Conservation (phyloP, 2,329 filamentous ascomycete genomes). For the Fusarium sp. region DNA sequence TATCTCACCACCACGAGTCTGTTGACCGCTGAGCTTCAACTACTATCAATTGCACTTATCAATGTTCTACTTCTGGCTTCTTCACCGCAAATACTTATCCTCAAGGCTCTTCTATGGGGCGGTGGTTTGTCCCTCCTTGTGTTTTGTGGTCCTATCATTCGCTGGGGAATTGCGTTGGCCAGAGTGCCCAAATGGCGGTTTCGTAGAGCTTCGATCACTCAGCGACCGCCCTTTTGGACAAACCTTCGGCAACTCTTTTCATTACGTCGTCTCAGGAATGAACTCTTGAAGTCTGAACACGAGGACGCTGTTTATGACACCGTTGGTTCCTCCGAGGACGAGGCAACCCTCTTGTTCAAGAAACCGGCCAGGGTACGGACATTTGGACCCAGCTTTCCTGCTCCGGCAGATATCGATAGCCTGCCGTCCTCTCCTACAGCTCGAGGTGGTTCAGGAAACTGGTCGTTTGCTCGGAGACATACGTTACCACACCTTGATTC, state of each 20-base stretch:
- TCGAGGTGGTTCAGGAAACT: conserved; percentile 35
- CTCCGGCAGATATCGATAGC: conserved; percentile 26
- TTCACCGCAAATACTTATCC: conserved; percentile 85
- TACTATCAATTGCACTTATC: conserved; percentile 85
- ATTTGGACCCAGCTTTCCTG: conserved; percentile 40
- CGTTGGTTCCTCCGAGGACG: conserved; percentile 51
- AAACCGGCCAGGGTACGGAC: conserved; percentile 49
- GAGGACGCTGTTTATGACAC: conserved; percentile 52
- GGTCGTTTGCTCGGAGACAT: conserved; percentile 57
- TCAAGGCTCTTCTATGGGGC: conserved; percentile 87
- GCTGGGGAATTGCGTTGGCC: conserved; percentile 86
- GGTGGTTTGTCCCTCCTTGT: conserved; percentile 83
- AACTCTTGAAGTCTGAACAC: conserved; percentile 50
- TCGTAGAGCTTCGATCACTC: conserved; percentile 63
- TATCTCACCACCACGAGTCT: conserved; percentile 91
- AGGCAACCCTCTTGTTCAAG: conserved; percentile 41
- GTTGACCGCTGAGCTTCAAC: conserved; percentile 85
- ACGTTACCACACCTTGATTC: conserved; percentile 63
- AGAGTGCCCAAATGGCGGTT: conserved; percentile 94
- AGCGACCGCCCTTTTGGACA: conserved; percentile 54
- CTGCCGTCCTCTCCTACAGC: conserved; percentile 36
- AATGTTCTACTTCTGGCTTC: conserved; percentile 81
- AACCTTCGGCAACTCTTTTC: conserved; percentile 57
- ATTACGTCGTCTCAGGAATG: conserved; percentile 61
- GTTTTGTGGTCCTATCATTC: conserved; percentile 78